Evolutionary conservation across 805 yeast species (phyloP), one percentile per base, ranked within the genome.

Genomic region (Candida piceae): DNA sequence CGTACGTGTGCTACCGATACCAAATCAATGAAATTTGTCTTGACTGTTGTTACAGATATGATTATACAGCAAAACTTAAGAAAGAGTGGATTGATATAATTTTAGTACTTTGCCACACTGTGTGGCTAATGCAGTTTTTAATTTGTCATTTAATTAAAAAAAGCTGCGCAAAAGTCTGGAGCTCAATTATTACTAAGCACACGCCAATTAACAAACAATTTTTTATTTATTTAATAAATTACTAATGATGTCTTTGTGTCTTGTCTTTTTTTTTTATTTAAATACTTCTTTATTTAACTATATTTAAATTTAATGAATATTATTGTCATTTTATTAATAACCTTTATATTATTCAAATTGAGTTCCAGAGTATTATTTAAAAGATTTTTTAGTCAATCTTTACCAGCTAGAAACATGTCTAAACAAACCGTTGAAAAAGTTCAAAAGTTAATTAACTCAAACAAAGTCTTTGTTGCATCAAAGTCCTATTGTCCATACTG

Each of bases 1-100:
- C 67, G 88, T 46, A 93, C 98, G 1, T 88, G 97, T 63, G 98
- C 98, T 0, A 93, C 98, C 0, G 97, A 93, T 58, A 76, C 94
- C 0, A 69, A 76, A 38, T 76, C 88, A 20, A 93, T 93, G 96
- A 74, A 76, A 53, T 90, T 89, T 53, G 96, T 93, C 13, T 69
- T 93, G 39, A 76, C 84, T 4, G 96, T 97, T 0, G 96, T 88
- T 7, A 87, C 97, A 1, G 97, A 93, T 63, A 71, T 87, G 76
- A 76, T 93, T 32, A 75, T 90, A 21, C 90, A 84, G 55, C 84
- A 84, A 51, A 89, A 84, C 55, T 62, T 90, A 57, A 77, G 80
- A 59, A 76, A 73, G 52, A 80, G 87, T 54, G 96, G 96, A 4
- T 64, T 87, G 32, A 70, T 84, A 48, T 84, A 49, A 5, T n/a